Conservation (phyloP, 257 asterid genomes). For the Ocimum tenuiflorum region DNA sequence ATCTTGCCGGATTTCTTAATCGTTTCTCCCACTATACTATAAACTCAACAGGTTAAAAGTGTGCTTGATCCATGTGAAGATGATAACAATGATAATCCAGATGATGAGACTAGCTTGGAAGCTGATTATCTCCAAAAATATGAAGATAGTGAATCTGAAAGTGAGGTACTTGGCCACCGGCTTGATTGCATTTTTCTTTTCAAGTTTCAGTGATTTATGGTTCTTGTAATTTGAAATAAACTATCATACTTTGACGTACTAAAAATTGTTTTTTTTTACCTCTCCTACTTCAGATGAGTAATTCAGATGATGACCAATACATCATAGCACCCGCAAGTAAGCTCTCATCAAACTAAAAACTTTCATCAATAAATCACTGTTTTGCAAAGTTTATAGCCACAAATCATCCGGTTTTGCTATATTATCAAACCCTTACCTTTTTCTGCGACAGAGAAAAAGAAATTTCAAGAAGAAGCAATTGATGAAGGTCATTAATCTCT, state of each 20-base stretch:
- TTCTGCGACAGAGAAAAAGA: slow-evolving; percentile 40
- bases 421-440: slow-evolving; percentile 13
- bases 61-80: slow-evolving; percentile 94
- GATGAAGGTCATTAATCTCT: slow-evolving; percentile 47
- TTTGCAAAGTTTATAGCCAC: background rate
- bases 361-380: slow-evolving; percentile 9
- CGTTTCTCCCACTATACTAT: slow-evolving; percentile 7
- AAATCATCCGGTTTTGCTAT: slow-evolving; percentile 8
- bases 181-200: slow-evolving; percentile 8
- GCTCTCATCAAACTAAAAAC: background rate
- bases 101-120: slow-evolving; percentile 53
- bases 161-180: slow-evolving; percentile 66
- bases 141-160: slow-evolving; percentile 56
- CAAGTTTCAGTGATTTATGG: slow-evolving; percentile 11
- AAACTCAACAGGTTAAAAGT: slow-evolving; percentile 70
- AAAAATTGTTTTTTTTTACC: slow-evolving; percentile 13
- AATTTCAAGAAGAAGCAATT: slow-evolving; percentile 33
- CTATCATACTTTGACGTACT: slow-evolving; percentile 8
- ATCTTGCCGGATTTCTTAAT: slow-evolving; percentile 5
- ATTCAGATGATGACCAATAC: slow-evolving; percentile 67
- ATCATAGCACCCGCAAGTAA: slow-evolving; percentile 68
- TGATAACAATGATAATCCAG: slow-evolving; percentile 62
- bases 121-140: slow-evolving; percentile 54
- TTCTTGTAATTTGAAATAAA: background rate
- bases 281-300: slow-evolving; percentile 47